Evolutionary conservation across 1,284 basidiomycete species (phyloP), one percentile per base, ranked within the genome.

Genomic region (Fomes fomentarius): DNA sequence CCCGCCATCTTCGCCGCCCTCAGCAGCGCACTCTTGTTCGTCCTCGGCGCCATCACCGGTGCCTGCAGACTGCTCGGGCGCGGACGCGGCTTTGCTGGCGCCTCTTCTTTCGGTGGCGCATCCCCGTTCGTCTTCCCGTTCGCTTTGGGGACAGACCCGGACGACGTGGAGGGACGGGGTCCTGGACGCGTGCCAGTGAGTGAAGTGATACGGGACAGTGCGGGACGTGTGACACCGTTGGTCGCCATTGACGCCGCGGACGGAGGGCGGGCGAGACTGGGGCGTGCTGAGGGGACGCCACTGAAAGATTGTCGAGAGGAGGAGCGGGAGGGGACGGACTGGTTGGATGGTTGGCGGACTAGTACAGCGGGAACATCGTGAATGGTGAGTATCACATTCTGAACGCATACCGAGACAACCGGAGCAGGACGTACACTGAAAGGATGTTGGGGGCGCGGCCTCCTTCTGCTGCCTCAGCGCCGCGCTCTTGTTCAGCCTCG

Each of bases 11-110:
- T 90, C 57, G 84, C 85, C 12, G 79, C 82, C 22, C 91, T 77
- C 49, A 93, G 69, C n/a, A 84, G 71, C 2, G 90, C 88, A 60
- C 86, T 91, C 69, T 80, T 83, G 69, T 93, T 93, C 52, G 77
- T 81, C 46, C 88, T 77, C 6, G 90, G 90, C 2, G 74, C 70
- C 57, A 91, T 87, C 2, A 77, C 74, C 1, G 89, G 88, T 2
- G 75, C 75, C 46, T 72, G 70, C 37, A 82, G 65, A 61, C 83
- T 88, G 63, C 80, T 82, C 4, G 79, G 83, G 15, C 84, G 82
- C 28, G 71, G 75, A 15, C 62, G 70, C n/a, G 57, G 65, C 52
- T 59, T 66, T n/a, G 64, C 57, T 2, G 62, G 50, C 1, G 56
- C 28, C 17, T 41, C 40, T 21, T 43, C 38, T 37, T 61, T 47